phyloP scores from a whole-genome alignment of 768 basidiomycete genomes.

The Boletellus emodensis region DNA sequence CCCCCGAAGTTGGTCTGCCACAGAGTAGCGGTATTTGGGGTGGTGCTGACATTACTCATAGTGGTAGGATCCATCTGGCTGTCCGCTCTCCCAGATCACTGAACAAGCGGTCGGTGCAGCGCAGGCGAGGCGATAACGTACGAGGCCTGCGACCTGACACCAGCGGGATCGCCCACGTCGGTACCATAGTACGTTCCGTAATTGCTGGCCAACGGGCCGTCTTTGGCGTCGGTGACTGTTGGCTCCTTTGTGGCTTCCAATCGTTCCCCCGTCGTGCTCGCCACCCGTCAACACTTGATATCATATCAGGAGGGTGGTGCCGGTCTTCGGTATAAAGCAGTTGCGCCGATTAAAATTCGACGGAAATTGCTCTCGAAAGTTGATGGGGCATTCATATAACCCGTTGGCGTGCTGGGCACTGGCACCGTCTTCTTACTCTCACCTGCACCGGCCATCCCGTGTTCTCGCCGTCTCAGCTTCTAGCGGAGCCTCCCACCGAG shows the following conservation, averaged over 20 bases:
- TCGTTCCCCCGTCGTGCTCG: neutral
- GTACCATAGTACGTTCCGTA: neutral
- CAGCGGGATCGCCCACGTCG: conserved; percentile 10
- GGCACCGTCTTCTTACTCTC: conserved; percentile 5
- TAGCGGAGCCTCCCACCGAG: conserved; percentile 3
- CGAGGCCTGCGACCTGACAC: neutral
- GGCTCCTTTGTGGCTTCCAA: neutral
- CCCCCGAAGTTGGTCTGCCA: too few species aligned
- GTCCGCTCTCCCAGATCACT: too few species aligned
- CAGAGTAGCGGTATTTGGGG: too few species aligned
- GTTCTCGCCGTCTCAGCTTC: neutral
- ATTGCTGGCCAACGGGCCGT: neutral
- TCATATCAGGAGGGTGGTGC: conserved; percentile 5
- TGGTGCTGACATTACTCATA: too few species aligned
- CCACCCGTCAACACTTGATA: too few species aligned
- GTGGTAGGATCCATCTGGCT: too few species aligned
- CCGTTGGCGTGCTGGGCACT: conserved; percentile 4
- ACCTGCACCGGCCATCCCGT: neutral
- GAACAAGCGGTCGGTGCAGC: too few species aligned
- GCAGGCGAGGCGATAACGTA: conserved; percentile 18
- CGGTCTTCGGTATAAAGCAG: conserved; percentile 5
- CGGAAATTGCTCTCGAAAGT: conserved; percentile 22
- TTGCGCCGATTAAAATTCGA: conserved; percentile 22
- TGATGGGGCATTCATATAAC: conserved; percentile 12
- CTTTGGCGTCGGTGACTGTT: neutral